Base-by-base conservation (phyloP, 768 basidiomycete genomes). In the Phanerochaete sordida region DNA sequence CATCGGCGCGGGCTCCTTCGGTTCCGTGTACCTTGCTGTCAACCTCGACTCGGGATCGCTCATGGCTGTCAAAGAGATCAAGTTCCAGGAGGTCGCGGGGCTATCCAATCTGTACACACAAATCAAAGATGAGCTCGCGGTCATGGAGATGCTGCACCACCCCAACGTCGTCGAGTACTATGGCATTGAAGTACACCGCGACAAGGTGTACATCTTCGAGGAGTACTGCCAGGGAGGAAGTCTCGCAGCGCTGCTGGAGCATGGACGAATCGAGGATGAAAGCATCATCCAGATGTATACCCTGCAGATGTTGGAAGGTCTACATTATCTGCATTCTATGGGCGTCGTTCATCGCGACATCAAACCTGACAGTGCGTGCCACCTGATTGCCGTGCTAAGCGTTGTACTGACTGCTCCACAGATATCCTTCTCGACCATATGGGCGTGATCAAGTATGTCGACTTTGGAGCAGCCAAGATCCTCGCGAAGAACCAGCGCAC, bases 31-130 rank as follows among this genome's bases (percentile, higher is more conserved):
- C 72, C 84, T 94, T 49, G 97, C 95, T 19, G 90, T 98, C 74
- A 98, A 98, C 71, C 81, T 98, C 57, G 97, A 98, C 70, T 89
- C 91, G 1, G 93, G 95, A 48, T 90, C 91, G 45, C 85, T 98
- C 62, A 98, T 99, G 95, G 97, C 97, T 9, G 97, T 98, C 68
- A 99, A 99, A 76, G 97, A 98, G 77, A 94, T 98, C 72, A 93
- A 94, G 60, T 96, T 95, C 73, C 94, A 95, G 70, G 96, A 98
- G 71, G 77, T 96, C 13, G 86, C 92, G 5, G 93, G 92, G 21
- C 76, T 93, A 54, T 91, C 95, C 3, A 92, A 85, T 62, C 80
- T 98, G 27, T 93, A 93, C 75, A 82, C 91, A 55, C 92, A 95
- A 70, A 97, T 98, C 74, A 90, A 86, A 71, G 95, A 98, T 71